Base-by-base conservation (phyloP, 2,329 filamentous ascomycete species). In the Microascus cirrosus region DNA sequence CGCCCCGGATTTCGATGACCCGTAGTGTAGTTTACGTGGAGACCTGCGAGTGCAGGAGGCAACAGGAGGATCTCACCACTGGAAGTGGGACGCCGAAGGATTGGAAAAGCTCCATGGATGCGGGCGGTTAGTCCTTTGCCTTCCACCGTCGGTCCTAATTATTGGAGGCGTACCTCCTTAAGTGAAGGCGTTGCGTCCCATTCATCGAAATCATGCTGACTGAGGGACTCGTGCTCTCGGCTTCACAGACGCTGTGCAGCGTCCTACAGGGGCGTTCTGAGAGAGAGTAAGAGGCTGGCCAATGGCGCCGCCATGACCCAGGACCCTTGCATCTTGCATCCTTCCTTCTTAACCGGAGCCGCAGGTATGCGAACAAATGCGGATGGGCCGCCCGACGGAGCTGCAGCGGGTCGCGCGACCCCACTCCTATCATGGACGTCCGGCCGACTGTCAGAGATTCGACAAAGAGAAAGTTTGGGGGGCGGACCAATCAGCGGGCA, bases 381-480 rank as follows among this genome's bases (percentile, higher is more conserved):
- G 7, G 12, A 39, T 39, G 36, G 39, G 10, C 15, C n/a, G 39
- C 39, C 7, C 15, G 18, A n/a, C 24, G 25, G 32, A 35, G 55
- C 48, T 53, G 55, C 55, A 57, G 55, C 55, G 4, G 15, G 20
- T 32, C 13, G n/a, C 51, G 51, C 20, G 22, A 53, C 51, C 51
- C n/a, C 36, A 24, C 32, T 18, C 24, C 50, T 58, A 58, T 58
- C 56, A 58, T 50, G 13, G 35, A 25, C n/a, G 13, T 32, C n/a
- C 22, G 25, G 25, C n/a, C 12, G 20, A 61, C 59, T 65, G 67
- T 70, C 62, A 70, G 68, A 67, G 59, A 69, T 70, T 71, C 65
- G 66, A 69, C 68, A 70, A 61, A 54, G 28, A 55, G 57, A 55
- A 58, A 58, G 52, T 42, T 54, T 35, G 18, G n/a, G 11, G 34